Conservation (phyloP, 192 early-diverging fungal genomes). For the Geranomyces michiganensis region DNA sequence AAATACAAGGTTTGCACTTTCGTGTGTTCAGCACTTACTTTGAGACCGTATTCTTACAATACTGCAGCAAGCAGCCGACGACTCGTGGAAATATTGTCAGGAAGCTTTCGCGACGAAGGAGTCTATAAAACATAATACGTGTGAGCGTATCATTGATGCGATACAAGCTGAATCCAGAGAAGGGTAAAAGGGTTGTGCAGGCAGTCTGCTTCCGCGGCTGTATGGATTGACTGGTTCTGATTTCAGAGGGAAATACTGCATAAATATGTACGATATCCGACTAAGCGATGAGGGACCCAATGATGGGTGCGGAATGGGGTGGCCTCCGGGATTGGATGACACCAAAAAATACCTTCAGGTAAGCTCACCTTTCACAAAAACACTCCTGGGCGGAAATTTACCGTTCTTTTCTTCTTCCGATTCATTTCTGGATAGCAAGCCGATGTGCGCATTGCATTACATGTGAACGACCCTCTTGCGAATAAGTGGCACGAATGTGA, state of each 20-base stretch:
- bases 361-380: no score
- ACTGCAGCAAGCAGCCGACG: constrained; percentile 5
- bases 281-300: constrained; percentile 55
- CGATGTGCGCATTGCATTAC: constrained; percentile 59
- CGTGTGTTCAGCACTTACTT: not conserved
- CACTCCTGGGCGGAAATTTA: no score
- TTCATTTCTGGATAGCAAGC: constrained; percentile 33
- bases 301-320: constrained; percentile 58
- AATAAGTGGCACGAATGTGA: constrained; percentile 70
- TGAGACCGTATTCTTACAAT: not conserved
- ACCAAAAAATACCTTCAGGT: constrained; percentile 46
- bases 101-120: constrained; percentile 15
- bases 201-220: no score
- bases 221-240: no score
- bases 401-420: no score
- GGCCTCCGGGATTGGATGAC: constrained; percentile 47
- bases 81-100: constrained; percentile 31
- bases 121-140: constrained; percentile 36
- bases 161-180: constrained; percentile 38
- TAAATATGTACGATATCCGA: constrained; percentile 76
- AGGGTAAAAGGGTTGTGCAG: constrained; percentile 24
- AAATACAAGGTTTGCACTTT: constrained; percentile 11
- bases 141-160: constrained; percentile 49
- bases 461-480: constrained; percentile 43
- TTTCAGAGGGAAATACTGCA: constrained; percentile 49